Evolutionary conservation across 768 basidiomycete genomes (phyloP), one percentile per base, ranked within the genome.

Genomic region (Amanita exitialis): DNA sequence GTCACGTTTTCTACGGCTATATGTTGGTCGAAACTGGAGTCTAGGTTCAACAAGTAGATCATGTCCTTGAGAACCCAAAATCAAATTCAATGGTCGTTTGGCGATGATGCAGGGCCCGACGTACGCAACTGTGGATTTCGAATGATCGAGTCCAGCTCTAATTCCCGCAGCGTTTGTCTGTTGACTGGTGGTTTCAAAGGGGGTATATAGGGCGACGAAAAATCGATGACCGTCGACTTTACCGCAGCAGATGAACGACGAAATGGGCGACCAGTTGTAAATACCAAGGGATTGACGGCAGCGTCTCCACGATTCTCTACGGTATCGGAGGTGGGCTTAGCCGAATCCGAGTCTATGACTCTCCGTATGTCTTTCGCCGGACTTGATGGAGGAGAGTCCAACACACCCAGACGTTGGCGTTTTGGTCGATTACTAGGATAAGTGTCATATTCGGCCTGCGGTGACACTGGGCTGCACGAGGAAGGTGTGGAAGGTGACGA

Each of bases 51-150:
- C 93, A 57, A 94, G 78, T 54, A 94, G 75, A 66, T 94, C 91
- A 58, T 95, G 91, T 30, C 88, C 88, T 90, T 59, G 48, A 49
- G 53, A 56, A 47, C 50, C 56, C 54, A 52, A 55, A 56, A 55
- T 45, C 48, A 42, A 59, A 47, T 52, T 41, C 44, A 44, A 35
- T 36, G 6, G 47, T 25, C 49, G 52, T 35, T 54, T 53, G 50
- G 44, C 52, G 50, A 44, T 32, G 12, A 32, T 32, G 25, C 37
- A 34, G 54, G 44, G 53, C 42, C 56, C 38, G 18, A 84, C 83
- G 70, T 68, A 90, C 93, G 86, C 53, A 95, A 83, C 62, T 93
- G 90, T 20, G 90, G 89, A 64, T 92, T 92, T 44, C 87, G 80
- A 51, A 95, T 74, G 58, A 95, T 92, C 48, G 84, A 79, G 52